A percentile compares a stretch with the other conserved stretches of the same genome.
Evolutionary conservation across 495 filamentous ascomycete species (phyloP).

Genomic region (Penicillium diatomitis): DNA sequence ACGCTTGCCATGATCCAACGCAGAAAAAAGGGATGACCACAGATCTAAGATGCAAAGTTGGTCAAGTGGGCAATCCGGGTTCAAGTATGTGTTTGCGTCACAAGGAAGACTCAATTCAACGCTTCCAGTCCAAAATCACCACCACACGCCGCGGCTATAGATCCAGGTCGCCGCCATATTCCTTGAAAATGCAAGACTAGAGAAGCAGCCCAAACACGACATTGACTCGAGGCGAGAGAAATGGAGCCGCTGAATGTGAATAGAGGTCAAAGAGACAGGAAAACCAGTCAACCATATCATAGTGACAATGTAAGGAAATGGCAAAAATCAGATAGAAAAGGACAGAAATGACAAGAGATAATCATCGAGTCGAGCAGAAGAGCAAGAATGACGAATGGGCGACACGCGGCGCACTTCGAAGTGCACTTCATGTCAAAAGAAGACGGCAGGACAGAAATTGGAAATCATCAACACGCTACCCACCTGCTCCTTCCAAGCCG

Average conservation of each 20-base stretch:
- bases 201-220: constrained; percentile 23
- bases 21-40: constrained; percentile 30
- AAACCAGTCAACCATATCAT: background rate
- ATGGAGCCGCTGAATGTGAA: constrained; percentile 23
- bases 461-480: constrained; percentile 35
- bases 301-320: constrained; percentile 18
- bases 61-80: constrained; percentile 21
- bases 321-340: constrained; percentile 17
- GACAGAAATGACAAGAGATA: constrained; percentile 20
- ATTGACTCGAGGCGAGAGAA: constrained; percentile 27
- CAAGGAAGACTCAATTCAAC: constrained; percentile 20
- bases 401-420: no score
- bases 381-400: no score
- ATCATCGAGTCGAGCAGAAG: no score
- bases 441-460: constrained; percentile 21
- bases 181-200: constrained; percentile 22
- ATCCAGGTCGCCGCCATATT: constrained; percentile 17
- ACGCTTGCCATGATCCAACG: constrained; percentile 36
- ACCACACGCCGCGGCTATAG: constrained; percentile 10
- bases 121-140: constrained; percentile 6
- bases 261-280: constrained; percentile 14
- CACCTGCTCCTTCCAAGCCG: constrained; percentile 43
- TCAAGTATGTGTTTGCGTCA: constrained; percentile 15
- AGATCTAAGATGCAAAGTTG: constrained; percentile 40
- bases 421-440: background rate